Evolutionary conservation across 352 stramenopile genomes (phyloP), one percentile per base, ranked within the genome.

Genomic region (Phytopythium kandeliae): DNA sequence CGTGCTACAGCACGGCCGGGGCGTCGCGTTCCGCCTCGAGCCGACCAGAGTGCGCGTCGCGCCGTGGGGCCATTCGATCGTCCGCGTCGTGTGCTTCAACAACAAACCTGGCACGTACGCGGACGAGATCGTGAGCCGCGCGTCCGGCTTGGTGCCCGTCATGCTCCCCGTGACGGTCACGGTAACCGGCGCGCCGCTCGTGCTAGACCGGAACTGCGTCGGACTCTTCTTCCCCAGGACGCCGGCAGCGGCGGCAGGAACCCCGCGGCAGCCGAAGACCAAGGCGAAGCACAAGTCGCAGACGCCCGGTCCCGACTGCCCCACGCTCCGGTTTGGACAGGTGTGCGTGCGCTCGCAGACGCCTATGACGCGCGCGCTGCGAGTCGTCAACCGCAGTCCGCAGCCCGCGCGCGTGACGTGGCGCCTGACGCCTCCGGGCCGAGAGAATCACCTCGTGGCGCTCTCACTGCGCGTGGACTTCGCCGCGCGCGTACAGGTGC

Each of bases 31-130:
- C 35, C 53, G 80, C 26, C 16, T 71, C 8, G 31, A 52, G 10
- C 75, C 71, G 1, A 41, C 30, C 3, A 54, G 44, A 4, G 28
- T 87, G 22, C 47, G 58, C 2, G 75, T 92, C 37, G 48, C 67
- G 2, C 66, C 78, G 12, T 92, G 83, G 83, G 65, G 81, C 34
- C 76, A 85, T 22, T 53, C 60, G 0, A 53, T 86, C 11, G 63
- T 88, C 11, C 47, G 52, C 13, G 49, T 89, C 24, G 77, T 69
- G 30, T 89, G 80, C 45, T 76, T 88, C 60, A 90, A 84, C 67
- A 89, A 92, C 65, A 82, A 90, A 63, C 71, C 83, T 3, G 83
- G 83, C 6, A 51, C 42, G 10, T 93, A 85, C 60, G 49, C 66
- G 2, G 79, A 91, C 55, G 75, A 78, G 28, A 68, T 93, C 13